These are phyloP conservation scores for Ceratocystis destructans DNA, from an alignment of 2,329 filamentous ascomycete genomes.

Conservation along the genomic window DNA sequence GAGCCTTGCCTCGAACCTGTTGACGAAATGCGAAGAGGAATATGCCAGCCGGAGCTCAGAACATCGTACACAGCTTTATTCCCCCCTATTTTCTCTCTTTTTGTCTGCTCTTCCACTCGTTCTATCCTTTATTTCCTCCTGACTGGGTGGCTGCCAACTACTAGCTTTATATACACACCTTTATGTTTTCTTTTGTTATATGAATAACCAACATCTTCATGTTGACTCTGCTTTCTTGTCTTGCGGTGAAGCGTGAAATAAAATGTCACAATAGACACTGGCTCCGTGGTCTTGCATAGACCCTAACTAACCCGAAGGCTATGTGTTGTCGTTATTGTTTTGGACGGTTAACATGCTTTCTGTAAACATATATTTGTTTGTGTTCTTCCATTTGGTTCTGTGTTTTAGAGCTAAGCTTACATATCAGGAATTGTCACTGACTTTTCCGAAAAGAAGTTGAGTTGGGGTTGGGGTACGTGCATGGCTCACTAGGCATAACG, in stretches of 20 bases:
- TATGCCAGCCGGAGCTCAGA: too few species aligned
- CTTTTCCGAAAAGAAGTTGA: not conserved
- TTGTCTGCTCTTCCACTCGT: not conserved
- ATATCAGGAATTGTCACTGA: not conserved
- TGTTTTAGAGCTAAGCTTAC: not conserved
- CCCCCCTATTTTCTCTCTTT: too few species aligned
- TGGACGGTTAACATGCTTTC: not conserved
- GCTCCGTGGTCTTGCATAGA: not conserved
- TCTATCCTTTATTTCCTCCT: not conserved
- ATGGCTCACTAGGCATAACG: not conserved
- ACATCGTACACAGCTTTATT: not conserved
- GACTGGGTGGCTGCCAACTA: not conserved
- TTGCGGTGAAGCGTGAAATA: not conserved
- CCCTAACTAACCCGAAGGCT: not conserved
- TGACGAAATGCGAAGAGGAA: too few species aligned
- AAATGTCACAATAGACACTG: not conserved
- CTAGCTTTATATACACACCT: slow-evolving; percentile 11
- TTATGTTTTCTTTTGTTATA: slow-evolving; percentile 5
- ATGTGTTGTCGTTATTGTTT: not conserved
- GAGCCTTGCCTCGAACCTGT: too few species aligned
- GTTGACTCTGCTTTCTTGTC: not conserved
- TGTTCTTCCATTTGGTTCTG: not conserved
- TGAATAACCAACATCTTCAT: not conserved
- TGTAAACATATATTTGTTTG: not conserved
- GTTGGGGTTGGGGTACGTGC: slow-evolving; percentile 7